Conservation (phyloP, 768 basidiomycete genomes). For the Agaricus sinodeliciosus region DNA sequence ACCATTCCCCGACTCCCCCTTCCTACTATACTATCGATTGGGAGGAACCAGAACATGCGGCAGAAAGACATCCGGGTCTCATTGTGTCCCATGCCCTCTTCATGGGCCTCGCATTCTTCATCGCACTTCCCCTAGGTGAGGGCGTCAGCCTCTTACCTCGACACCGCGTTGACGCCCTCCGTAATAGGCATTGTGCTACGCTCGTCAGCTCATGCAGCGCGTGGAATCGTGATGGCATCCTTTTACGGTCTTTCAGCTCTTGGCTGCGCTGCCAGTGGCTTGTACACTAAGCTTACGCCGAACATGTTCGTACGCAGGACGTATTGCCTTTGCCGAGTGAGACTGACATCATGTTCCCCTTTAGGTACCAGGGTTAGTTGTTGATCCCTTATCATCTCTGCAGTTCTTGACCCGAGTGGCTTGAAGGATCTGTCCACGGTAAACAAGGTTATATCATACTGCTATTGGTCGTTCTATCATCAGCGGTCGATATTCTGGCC, state of each 20-base stretch:
- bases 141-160: slow-evolving; percentile 10
- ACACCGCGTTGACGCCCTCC: not conserved
- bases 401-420: not conserved
- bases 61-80: slow-evolving; percentile 53
- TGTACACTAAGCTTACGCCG: slow-evolving; percentile 77
- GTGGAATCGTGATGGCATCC: slow-evolving; percentile 45
- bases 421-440: slow-evolving; percentile 46
- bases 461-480: slow-evolving; percentile 29
- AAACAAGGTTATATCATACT: slow-evolving; percentile 50
- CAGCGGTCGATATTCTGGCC: slow-evolving; percentile 45
- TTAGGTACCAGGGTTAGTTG: slow-evolving; percentile 59
- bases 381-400: not conserved
- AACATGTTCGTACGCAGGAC: slow-evolving; percentile 48
- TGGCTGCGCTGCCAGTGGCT: slow-evolving; percentile 58
- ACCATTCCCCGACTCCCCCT: slow-evolving; percentile 64
- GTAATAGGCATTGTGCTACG: slow-evolving; percentile 72
- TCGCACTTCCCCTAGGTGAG: slow-evolving; percentile 74
- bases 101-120: slow-evolving; percentile 79
- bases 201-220: slow-evolving; percentile 64
- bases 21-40: slow-evolving; percentile 83
- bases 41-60: slow-evolving; percentile 38
- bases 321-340: slow-evolving; percentile 7
- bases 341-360: slow-evolving; percentile 16
- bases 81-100: slow-evolving; percentile 69
- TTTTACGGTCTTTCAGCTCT: slow-evolving; percentile 60